Conservation (phyloP, 495 filamentous ascomycete genomes). For the Haplographium delicatum region DNA sequence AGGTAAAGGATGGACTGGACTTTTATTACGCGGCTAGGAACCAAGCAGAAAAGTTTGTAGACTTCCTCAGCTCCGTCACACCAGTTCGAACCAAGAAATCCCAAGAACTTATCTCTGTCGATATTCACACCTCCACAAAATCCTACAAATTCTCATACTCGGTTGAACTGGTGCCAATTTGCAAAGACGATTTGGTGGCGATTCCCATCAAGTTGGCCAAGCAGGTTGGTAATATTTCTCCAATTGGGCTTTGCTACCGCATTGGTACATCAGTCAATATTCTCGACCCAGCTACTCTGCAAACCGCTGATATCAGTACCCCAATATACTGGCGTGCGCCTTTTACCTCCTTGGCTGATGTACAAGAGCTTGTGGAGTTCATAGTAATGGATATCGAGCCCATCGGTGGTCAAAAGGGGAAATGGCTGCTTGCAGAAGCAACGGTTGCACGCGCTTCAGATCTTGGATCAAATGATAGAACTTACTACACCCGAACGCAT, state of each 20-base stretch:
- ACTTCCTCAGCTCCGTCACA: slow-evolving; percentile 78
- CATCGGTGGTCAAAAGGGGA: slow-evolving; percentile 66
- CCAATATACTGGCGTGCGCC: slow-evolving; percentile 83
- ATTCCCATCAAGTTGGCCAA: slow-evolving; percentile 86
- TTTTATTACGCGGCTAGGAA: slow-evolving; percentile 89
- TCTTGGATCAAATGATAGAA: slow-evolving; percentile 78
- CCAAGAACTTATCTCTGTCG: slow-evolving; percentile 86
- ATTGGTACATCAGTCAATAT: slow-evolving; percentile 87
- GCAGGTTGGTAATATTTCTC: slow-evolving; percentile 77
- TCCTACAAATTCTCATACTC: slow-evolving; percentile 92
- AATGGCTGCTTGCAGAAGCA: slow-evolving; percentile 76
- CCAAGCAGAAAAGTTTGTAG: slow-evolving; percentile 86
- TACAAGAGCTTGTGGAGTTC: slow-evolving; percentile 83
- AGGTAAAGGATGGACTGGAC: slow-evolving; percentile 87
- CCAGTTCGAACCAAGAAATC: slow-evolving; percentile 79
- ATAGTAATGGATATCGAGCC: slow-evolving; percentile 93
- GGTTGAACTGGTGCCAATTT: slow-evolving; percentile 81
- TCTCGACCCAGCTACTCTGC: slow-evolving; percentile 84
- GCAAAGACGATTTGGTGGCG: slow-evolving; percentile 93
- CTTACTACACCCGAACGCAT: slow-evolving; percentile 85
- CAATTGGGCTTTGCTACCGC: slow-evolving; percentile 77
- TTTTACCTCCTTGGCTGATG: slow-evolving; percentile 76
- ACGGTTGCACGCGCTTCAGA: slow-evolving; percentile 85
- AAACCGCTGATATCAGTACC: slow-evolving; percentile 78
- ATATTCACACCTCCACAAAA: slow-evolving; percentile 84